Evolutionary conservation across 2,329 filamentous ascomycete genomes (phyloP).

Genomic region (Westerdykella aurantiaca): DNA sequence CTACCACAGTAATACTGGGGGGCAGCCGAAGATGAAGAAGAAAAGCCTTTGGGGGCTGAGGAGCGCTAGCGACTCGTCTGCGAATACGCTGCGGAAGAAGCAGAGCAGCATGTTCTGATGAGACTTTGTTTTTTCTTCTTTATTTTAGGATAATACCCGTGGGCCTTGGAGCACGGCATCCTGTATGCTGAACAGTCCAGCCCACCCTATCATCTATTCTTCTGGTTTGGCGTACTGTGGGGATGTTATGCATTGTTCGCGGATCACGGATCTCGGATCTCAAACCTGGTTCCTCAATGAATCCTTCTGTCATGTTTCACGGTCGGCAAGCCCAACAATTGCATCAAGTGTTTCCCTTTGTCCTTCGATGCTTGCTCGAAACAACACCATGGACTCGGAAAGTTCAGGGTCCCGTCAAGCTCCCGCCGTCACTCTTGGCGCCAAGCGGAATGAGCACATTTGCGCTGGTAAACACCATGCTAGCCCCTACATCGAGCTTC

Average conservation of each 20-base stretch:
- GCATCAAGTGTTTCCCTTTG: no score
- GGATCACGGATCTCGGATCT: not conserved
- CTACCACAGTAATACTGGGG: slow-evolving; percentile 20
- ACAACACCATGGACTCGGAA: not conserved
- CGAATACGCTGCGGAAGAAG: slow-evolving; percentile 39
- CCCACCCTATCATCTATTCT: slow-evolving; percentile 1
- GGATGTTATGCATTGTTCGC: no score
- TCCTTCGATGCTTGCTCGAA: no score
- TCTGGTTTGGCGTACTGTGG: slow-evolving; percentile 3
- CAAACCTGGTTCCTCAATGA: not conserved
- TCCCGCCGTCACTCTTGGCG: slow-evolving; percentile 9
- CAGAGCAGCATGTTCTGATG: slow-evolving; percentile 40
- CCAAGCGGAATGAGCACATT: slow-evolving; percentile 22
- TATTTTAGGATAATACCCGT: not conserved
- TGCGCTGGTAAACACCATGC: slow-evolving; percentile 12
- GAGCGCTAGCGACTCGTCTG: slow-evolving; percentile 24
- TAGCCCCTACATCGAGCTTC: not conserved
- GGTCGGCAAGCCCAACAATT: no score
- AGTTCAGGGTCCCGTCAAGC: not conserved
- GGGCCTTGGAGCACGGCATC: not conserved
- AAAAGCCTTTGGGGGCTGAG: slow-evolving; percentile 37
- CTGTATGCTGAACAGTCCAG: not conserved
- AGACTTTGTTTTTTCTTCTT: no score
- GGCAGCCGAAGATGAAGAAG: slow-evolving; percentile 25
- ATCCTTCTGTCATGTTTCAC: not conserved